A percentile compares a stretch with the other conserved stretches of the same genome.
Evolutionary conservation across 306 rosid genomes (phyloP).

Genomic region (Gynostemma pentaphyllum): DNA sequence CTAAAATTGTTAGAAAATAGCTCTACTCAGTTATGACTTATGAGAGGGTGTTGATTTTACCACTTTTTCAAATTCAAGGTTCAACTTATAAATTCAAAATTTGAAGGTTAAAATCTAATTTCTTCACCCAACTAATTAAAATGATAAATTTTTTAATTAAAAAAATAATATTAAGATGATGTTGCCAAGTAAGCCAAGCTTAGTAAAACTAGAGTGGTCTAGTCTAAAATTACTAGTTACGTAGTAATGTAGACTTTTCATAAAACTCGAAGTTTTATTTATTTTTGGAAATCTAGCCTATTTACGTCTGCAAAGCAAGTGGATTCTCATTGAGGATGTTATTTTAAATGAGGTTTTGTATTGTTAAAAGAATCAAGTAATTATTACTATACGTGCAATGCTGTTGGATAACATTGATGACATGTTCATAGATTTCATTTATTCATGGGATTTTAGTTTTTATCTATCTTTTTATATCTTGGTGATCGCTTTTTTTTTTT

Average conservation of each 20-base stretch:
- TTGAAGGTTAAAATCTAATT: too few species aligned
- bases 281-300: background rate
- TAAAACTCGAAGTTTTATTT: background rate
- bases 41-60: too few species aligned
- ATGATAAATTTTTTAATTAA: too few species aligned
- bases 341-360: background rate
- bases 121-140: too few species aligned
- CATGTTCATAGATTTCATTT: background rate
- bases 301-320: background rate
- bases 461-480: background rate
- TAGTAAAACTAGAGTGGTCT: background rate
- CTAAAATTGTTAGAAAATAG: too few species aligned
- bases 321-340: background rate
- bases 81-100: too few species aligned
- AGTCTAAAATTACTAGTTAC: background rate
- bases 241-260: background rate
- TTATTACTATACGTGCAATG: background rate
- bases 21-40: too few species aligned
- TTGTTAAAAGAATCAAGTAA: background rate
- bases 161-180: background rate
- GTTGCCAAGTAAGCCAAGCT: background rate
- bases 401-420: background rate
- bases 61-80: too few species aligned
- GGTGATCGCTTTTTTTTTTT: background rate
- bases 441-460: background rate